Conservation (phyloP, 306 rosid genomes). For the Cucurbita ficifolia region DNA sequence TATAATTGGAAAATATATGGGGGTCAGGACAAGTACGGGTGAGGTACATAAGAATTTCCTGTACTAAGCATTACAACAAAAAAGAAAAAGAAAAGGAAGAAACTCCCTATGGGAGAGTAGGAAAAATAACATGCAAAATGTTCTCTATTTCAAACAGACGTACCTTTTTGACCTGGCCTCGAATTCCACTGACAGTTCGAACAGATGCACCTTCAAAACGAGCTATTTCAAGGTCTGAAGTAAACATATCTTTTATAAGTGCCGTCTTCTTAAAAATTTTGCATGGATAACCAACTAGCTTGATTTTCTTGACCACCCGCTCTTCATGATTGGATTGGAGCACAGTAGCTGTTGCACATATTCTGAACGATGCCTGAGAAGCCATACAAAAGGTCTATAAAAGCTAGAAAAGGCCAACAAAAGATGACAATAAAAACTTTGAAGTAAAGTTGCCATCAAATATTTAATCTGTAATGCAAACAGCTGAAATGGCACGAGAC, state of each 20-base stretch:
- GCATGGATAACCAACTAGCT: slow-evolving; percentile 81
- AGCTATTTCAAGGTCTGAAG: slow-evolving; percentile 88
- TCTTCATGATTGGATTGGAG: slow-evolving; percentile 77
- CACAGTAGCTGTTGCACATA: slow-evolving; percentile 81
- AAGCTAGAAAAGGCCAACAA: neutral
- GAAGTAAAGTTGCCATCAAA: neutral
- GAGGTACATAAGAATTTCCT: neutral
- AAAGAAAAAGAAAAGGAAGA: neutral
- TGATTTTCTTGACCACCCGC: slow-evolving; percentile 70
- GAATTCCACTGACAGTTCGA: slow-evolving; percentile 79
- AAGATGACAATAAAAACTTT: neutral
- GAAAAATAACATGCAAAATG: neutral
- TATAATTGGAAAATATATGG: neutral
- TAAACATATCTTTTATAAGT: slow-evolving; percentile 78
- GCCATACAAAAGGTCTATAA: slow-evolving; percentile 15
- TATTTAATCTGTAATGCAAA: neutral
- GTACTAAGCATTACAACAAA: neutral
- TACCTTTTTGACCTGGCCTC: slow-evolving; percentile 97
- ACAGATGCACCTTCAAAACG: slow-evolving; percentile 88
- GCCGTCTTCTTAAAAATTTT: slow-evolving; percentile 94
- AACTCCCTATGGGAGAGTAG: neutral
- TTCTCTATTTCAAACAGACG: slow-evolving; percentile 5
- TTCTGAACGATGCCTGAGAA: slow-evolving; percentile 66
- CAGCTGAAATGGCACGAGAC: neutral
- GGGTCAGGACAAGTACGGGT: neutral